These are phyloP conservation scores for Tilletia setariae DNA, from an alignment of 1,284 basidiomycete genomes.

Conservation along the genomic window DNA sequence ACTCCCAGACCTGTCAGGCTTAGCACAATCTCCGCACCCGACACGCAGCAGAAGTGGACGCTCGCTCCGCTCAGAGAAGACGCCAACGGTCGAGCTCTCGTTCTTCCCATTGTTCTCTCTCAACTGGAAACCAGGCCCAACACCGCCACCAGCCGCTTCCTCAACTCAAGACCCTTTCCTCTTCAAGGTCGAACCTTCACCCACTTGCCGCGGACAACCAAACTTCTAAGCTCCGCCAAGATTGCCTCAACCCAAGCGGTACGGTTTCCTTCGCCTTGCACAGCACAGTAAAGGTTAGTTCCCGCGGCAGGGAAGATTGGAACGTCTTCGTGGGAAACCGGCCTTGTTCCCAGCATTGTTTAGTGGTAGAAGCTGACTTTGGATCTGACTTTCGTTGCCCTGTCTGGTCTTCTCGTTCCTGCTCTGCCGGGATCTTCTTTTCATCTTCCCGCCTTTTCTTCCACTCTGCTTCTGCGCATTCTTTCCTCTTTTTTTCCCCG, in stretches of 20 bases:
- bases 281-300: no score
- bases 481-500: neutral
- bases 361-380: neutral
- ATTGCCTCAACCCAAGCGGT: no score
- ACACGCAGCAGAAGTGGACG: no score
- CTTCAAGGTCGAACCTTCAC: no score
- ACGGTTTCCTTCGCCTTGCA: no score
- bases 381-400: neutral
- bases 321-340: neutral
- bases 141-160: neutral
- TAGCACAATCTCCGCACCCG: no score
- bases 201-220: neutral
- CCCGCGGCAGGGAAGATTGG: neutral
- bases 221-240: constrained; percentile 4
- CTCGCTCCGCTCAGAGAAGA: no score
- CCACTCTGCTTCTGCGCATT: neutral
- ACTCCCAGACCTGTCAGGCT: no score
- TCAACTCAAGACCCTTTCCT: neutral
- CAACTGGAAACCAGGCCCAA: neutral
- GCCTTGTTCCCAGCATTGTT: neutral
- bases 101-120: no score
- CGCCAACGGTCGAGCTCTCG: no score
- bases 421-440: neutral
- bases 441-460: neutral
- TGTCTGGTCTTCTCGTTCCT: neutral